phyloP scores from a whole-genome alignment of 345 rosid species.

The Theobroma cacao region DNA sequence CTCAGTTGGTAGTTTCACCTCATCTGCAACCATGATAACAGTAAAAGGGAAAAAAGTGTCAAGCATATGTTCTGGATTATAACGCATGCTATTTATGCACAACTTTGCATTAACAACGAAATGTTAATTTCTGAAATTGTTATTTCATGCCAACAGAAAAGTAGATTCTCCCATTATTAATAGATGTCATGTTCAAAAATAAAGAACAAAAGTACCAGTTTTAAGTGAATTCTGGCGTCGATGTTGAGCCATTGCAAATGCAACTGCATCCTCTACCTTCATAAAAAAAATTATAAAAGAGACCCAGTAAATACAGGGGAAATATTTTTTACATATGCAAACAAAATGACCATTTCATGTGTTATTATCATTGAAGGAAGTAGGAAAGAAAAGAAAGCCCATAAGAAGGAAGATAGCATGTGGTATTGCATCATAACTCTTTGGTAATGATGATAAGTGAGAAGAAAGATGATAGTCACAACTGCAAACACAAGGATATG shows the following conservation, averaged over 20 bases:
- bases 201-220: constrained; percentile 36
- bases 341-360: neutral
- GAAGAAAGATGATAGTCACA: neutral
- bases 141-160: neutral
- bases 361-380: neutral
- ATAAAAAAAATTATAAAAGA: neutral
- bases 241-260: constrained; percentile 70
- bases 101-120: neutral
- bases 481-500: constrained; percentile 14
- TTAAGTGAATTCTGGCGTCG: constrained; percentile 43
- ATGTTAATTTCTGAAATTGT: neutral
- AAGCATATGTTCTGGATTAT: neutral
- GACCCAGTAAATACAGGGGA: neutral
- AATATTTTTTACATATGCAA: neutral
- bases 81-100: neutral
- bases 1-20: constrained; percentile 61
- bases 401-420: neutral
- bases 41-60: constrained; percentile 2
- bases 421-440: neutral
- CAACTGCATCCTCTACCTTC: constrained; percentile 75
- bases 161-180: neutral
- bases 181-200: neutral
- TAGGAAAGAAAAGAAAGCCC: neutral
- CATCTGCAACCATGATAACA: constrained; percentile 35
- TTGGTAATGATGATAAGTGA: neutral